Base-by-base conservation (phyloP, 805 yeast species). In the Candida montana region DNA sequence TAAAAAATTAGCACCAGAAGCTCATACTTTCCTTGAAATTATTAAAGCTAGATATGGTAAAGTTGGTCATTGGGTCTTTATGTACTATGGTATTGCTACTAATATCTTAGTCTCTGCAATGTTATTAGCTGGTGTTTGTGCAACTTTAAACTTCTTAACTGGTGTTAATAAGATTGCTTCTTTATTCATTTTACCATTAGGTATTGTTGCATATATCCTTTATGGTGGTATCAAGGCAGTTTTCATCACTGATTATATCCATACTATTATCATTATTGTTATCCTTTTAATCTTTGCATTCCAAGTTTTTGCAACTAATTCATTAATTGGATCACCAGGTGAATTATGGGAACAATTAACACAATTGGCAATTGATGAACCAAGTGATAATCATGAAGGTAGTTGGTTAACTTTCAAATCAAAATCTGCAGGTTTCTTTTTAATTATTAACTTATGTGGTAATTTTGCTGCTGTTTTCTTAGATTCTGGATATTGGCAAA, bases 41-140 rank as follows among this genome's bases (percentile, higher is more conserved):
- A 75, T 90, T 50, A 79, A 75, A 52, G 82, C 79, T 1, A 72
- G 98, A 47, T 90, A 86, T 57, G 97, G 97, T 16, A 65, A 72
- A n/a, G 53, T 64, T 16, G 82, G 90, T 6, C 97, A 90, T 58
- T 63, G 63, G 20, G 77, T 81, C 7, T 84, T 69, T 60, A 68
- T 85, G 59, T 81, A 82, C 60, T 89, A 85, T 67, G 96, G 93
- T 1, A 65, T 87, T 41, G 90, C 90, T 6, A 87, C 96, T 28
- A 90, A 90, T 59, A 78, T 90, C 46, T 70, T 90, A 47, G 97
- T 90, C 44, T 87, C 95, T 24, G 95, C 95, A 4, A 88, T 88
- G 96, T 72, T 90, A 33, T 68, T 90, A 39, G 82, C 95, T 5
- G 96, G 96, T 46, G 96, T 95, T 27, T 79, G 95, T 34, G 93